Conservation (phyloP, 305 asterid species). For the Andrographis paniculata region DNA sequence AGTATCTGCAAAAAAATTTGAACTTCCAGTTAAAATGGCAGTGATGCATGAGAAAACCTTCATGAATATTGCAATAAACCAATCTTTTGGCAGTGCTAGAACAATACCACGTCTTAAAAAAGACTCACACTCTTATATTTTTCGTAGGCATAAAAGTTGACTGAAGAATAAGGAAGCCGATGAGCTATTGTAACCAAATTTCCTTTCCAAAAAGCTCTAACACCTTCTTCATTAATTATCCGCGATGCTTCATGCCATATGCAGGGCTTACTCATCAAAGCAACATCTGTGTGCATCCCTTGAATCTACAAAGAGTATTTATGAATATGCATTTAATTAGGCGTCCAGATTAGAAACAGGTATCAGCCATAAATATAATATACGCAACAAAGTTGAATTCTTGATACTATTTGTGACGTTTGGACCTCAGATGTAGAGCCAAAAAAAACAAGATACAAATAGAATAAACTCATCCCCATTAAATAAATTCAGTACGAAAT, state of each 20-base stretch:
- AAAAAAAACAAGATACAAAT: too few species aligned
- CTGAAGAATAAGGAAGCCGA: slow-evolving; percentile 68
- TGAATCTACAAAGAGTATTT: slow-evolving; percentile 36
- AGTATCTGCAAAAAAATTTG: slow-evolving; percentile 30
- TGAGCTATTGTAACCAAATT: slow-evolving; percentile 74
- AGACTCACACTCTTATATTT: slow-evolving; percentile 54
- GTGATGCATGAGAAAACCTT: slow-evolving; percentile 1
- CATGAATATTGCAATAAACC: neutral
- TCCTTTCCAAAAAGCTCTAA: slow-evolving; percentile 82
- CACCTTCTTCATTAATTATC: slow-evolving; percentile 65
- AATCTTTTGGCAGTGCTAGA: neutral
- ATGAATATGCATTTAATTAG: too few species aligned
- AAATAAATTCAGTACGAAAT: too few species aligned
- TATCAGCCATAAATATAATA: too few species aligned
- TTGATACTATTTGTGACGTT: too few species aligned
- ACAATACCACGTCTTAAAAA: neutral
- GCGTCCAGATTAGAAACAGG: too few species aligned
- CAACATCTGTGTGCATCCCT: slow-evolving; percentile 79
- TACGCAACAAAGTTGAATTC: too few species aligned
- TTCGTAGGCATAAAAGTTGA: slow-evolving; percentile 66
- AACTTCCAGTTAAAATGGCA: slow-evolving; percentile 2
- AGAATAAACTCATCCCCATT: too few species aligned
- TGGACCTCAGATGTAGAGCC: too few species aligned
- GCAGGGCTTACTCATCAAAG: slow-evolving; percentile 50
- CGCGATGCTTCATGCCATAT: slow-evolving; percentile 58